These are phyloP conservation scores for Ophiostoma sp. DNA, from an alignment of 2,329 filamentous ascomycete genomes.

Conservation along the genomic window DNA sequence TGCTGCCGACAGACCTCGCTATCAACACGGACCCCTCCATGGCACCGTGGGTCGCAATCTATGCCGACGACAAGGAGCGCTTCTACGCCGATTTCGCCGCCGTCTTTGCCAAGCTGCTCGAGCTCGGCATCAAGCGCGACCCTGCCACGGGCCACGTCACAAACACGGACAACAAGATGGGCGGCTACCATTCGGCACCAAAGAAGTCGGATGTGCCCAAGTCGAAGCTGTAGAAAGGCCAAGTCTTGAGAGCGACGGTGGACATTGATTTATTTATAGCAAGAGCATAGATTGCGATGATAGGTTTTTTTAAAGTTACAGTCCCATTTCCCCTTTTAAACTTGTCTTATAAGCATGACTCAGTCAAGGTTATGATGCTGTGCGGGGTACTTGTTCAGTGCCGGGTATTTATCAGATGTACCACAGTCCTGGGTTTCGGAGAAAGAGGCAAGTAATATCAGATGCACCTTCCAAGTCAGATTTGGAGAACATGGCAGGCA, in stretches of 20 bases:
- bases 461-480: not conserved
- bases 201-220: slow-evolving; percentile 16
- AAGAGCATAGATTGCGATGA: slow-evolving; percentile 3
- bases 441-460: not conserved
- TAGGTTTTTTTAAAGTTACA: not conserved
- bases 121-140: slow-evolving; percentile 68
- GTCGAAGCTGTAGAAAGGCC: slow-evolving; percentile 1
- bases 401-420: not conserved
- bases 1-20: slow-evolving; percentile 88
- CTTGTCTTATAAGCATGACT: not conserved
- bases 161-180: slow-evolving; percentile 14
- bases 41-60: slow-evolving; percentile 72
- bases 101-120: slow-evolving; percentile 76
- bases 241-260: not conserved
- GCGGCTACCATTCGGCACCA: slow-evolving; percentile 11
- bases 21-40: slow-evolving; percentile 85
- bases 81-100: slow-evolving; percentile 92
- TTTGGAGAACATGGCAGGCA: not conserved
- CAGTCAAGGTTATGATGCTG: not conserved
- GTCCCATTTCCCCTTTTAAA: not conserved
- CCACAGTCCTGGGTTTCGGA: not conserved
- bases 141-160: not conserved
- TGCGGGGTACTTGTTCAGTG: not conserved
- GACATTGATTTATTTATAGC: too few relatives aligned
- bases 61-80: slow-evolving; percentile 80